These are phyloP conservation scores for Rubroboletus pulcherrimus DNA, from an alignment of 768 basidiomycete genomes.

Conservation along the genomic window DNA sequence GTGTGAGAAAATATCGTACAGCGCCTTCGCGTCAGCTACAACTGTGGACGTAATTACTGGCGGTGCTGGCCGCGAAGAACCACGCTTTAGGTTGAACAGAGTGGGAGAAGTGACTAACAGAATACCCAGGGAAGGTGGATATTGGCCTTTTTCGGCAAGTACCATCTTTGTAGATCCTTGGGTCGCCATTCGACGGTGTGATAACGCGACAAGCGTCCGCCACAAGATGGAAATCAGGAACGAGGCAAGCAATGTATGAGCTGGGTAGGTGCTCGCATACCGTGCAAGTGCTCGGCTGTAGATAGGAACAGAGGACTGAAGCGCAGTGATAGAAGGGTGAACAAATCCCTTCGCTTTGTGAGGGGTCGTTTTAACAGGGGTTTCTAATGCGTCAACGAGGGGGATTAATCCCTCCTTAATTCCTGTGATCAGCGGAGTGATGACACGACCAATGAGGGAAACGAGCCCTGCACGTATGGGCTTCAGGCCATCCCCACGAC, in stretches of 20 bases:
- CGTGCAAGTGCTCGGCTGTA: constrained; percentile 56
- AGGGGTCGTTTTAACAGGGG: constrained; percentile 30
- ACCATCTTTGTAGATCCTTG: constrained; percentile 35
- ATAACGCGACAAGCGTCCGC: constrained; percentile 68
- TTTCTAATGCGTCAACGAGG: constrained; percentile 61
- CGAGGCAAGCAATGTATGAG: constrained; percentile 62
- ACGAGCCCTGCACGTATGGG: constrained; percentile 65
- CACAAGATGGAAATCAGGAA: constrained; percentile 72
- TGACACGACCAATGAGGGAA: constrained; percentile 62
- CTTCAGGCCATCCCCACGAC: constrained; percentile 65
- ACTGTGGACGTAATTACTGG: constrained; percentile 43
- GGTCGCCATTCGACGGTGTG: constrained; percentile 52
- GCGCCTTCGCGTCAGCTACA: constrained; percentile 54
- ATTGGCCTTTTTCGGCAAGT: constrained; percentile 41
- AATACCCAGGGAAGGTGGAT: constrained; percentile 37
- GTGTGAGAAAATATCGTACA: constrained; percentile 56
- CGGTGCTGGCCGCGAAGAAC: constrained; percentile 63
- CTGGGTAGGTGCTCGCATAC: constrained; percentile 49
- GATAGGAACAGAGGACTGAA: constrained; percentile 59
- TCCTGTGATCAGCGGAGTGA: constrained; percentile 57
- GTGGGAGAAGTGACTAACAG: constrained; percentile 56
- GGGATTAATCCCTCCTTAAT: constrained; percentile 61
- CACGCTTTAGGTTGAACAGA: constrained; percentile 64
- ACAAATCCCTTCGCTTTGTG: constrained; percentile 13
- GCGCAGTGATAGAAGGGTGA: constrained; percentile 58